Evolutionary conservation across 495 filamentous ascomycete species (phyloP).

Genomic region (Pseudomonodictys pantanalensis): DNA sequence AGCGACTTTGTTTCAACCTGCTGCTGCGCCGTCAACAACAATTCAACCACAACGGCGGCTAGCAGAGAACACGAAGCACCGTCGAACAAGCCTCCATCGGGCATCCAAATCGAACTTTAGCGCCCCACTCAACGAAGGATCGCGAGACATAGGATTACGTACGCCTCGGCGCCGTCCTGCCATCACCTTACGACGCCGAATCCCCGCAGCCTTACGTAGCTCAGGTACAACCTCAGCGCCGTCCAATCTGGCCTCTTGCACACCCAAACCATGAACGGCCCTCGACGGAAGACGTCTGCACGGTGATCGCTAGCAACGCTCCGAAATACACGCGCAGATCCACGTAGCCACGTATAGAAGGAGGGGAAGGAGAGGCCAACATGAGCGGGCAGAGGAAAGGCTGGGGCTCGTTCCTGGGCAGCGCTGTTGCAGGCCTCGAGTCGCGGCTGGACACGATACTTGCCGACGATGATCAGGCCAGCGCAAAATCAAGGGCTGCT

Average conservation of each 20-base stretch:
- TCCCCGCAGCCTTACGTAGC: not conserved
- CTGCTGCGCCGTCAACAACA: not conserved
- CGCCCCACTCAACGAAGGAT: not conserved
- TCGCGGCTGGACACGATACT: conserved; percentile 89
- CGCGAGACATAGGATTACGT: not conserved
- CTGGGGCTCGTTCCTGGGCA: conserved; percentile 85
- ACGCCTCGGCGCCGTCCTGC: not conserved
- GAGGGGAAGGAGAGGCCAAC: not conserved
- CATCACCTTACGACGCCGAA: not conserved
- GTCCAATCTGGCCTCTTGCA: conserved; percentile 24
- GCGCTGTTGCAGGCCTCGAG: conserved; percentile 91
- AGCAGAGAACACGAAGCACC: not conserved
- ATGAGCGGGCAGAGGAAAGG: conserved; percentile 41
- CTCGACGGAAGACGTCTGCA: conserved; percentile 14
- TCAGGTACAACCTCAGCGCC: conserved; percentile 8
- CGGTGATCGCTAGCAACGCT: conserved; percentile 22
- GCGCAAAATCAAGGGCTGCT: conserved; percentile 38
- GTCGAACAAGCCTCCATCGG: not conserved
- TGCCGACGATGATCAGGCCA: conserved; percentile 62
- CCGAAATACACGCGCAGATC: not conserved
- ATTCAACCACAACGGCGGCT: not conserved
- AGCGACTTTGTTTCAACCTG: not conserved
- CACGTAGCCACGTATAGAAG: not conserved
- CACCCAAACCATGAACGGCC: conserved; percentile 24
- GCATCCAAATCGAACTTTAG: not conserved